A percentile compares a stretch with the other conserved stretches of the same genome.
phyloP scores from a whole-genome alignment of 768 basidiomycete genomes.

The Sutorius australiensis region DNA sequence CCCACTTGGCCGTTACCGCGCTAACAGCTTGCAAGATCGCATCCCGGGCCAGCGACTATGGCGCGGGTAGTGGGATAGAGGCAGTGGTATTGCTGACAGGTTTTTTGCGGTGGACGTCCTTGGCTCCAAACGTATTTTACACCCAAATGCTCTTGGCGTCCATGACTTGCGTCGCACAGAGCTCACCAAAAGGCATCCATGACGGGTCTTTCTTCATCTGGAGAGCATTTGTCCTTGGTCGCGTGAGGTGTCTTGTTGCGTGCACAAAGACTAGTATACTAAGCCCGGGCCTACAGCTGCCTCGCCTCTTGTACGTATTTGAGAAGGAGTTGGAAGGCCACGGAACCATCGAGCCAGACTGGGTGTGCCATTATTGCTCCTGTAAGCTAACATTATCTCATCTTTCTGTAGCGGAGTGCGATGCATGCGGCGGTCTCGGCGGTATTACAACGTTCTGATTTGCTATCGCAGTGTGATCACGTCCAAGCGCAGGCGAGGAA shows the following conservation, averaged over 20 bases:
- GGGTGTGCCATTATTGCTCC: conserved; percentile 40
- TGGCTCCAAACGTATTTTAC: conserved; percentile 62
- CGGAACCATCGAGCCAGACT: conserved; percentile 49
- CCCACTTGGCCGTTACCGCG: background rate
- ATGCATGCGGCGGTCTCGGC: conserved; percentile 50
- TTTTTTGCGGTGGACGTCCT: conserved; percentile 57
- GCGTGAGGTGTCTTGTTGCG: conserved; percentile 43
- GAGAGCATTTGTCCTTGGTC: conserved; percentile 68
- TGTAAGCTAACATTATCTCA: background rate
- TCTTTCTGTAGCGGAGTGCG: conserved; percentile 33
- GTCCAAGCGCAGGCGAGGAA: conserved; percentile 34
- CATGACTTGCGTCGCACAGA: conserved; percentile 59
- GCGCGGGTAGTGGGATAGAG: conserved; percentile 54
- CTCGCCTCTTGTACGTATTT: conserved; percentile 53
- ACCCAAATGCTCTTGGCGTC: conserved; percentile 65
- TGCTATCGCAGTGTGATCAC: conserved; percentile 53
- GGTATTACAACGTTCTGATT: conserved; percentile 48
- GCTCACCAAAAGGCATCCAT: conserved; percentile 29
- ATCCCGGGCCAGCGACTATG: conserved; percentile 56
- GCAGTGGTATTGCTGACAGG: conserved; percentile 53
- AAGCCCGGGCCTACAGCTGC: conserved; percentile 44
- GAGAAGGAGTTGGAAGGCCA: conserved; percentile 49
- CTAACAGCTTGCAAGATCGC: conserved; percentile 42
- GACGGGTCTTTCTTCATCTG: conserved; percentile 45
- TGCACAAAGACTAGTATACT: background rate